A percentile compares a stretch with the other conserved stretches of the same genome.
Evolutionary conservation across 2,329 filamentous ascomycete species (phyloP).

Genomic region (Xylaria sp.): DNA sequence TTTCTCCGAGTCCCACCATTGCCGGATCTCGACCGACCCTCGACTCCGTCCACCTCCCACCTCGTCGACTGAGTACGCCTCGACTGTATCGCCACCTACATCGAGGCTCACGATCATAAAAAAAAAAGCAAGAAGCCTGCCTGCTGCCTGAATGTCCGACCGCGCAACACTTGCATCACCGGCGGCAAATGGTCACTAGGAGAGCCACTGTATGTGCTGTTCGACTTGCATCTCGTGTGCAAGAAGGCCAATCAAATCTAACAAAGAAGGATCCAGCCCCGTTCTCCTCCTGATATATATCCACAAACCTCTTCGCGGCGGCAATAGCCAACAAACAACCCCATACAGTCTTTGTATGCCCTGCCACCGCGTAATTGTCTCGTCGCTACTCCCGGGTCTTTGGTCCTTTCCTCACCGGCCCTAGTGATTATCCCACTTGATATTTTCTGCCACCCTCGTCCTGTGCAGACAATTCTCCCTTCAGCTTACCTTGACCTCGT

Average conservation of each 20-base stretch:
- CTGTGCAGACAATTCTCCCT: constrained; percentile 7
- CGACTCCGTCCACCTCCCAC: constrained; percentile 13
- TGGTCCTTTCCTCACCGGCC: constrained; percentile 1
- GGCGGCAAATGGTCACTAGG: not conserved
- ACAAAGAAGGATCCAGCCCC: constrained; percentile 17
- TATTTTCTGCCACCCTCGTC: not conserved
- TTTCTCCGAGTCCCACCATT: constrained; percentile 8
- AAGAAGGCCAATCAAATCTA: constrained; percentile 23
- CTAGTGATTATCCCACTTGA: constrained; percentile 2
- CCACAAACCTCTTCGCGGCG: not conserved
- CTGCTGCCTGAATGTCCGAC: not conserved
- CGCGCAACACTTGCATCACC: not conserved
- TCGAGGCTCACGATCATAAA: not conserved
- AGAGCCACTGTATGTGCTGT: constrained; percentile 18
- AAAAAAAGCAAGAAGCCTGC: not conserved
- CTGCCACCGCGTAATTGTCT: constrained; percentile 1
- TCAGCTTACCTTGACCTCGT: constrained; percentile 4
- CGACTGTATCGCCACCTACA: constrained; percentile 2
- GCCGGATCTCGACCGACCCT: constrained; percentile 11
- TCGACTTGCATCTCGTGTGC: constrained; percentile 4
- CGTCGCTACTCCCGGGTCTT: not conserved
- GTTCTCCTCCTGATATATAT: constrained; percentile 10
- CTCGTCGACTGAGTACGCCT: not conserved
- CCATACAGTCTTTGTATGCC: constrained; percentile 16
- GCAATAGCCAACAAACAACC: constrained; percentile 10